phyloP scores from a whole-genome alignment of 2,329 filamentous ascomycete species.

The Proliferodiscus dingleyae region DNA sequence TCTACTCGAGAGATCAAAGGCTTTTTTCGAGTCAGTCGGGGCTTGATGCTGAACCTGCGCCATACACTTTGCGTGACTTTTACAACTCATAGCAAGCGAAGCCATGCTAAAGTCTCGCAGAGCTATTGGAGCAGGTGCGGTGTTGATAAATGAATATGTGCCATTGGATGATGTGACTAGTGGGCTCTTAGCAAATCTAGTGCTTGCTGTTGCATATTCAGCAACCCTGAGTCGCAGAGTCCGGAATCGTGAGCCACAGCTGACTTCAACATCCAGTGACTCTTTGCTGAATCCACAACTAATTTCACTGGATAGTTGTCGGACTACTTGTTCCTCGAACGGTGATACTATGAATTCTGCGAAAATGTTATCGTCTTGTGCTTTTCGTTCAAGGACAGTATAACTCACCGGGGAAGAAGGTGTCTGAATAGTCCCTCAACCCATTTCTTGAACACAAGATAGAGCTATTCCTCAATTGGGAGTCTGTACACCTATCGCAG shows the following conservation, averaged over 20 bases:
- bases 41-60: too few species aligned
- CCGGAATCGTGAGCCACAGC: slow-evolving; percentile 1
- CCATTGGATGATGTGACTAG: too few species aligned
- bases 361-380: background rate
- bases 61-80: too few species aligned
- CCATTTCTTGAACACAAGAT: slow-evolving; percentile 2
- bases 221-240: slow-evolving; percentile 1
- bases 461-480: background rate
- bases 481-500: slow-evolving; percentile 2
- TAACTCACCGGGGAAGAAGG: slow-evolving; percentile 9
- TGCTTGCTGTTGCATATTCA: slow-evolving; percentile 3
- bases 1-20: too few species aligned
- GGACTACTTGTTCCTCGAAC: background rate
- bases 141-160: too few species aligned
- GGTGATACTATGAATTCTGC: background rate
- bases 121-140: too few species aligned
- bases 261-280: slow-evolving; percentile 2
- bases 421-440: slow-evolving; percentile 4
- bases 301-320: background rate
- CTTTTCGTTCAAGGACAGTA: too few species aligned
- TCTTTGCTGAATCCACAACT: slow-evolving; percentile 1
- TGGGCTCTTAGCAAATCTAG: background rate
- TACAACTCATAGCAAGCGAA: too few species aligned
- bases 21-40: too few species aligned
- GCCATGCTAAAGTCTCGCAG: too few species aligned